Conservation (phyloP, 306 rosid genomes). For the Castanea mollissima region DNA sequence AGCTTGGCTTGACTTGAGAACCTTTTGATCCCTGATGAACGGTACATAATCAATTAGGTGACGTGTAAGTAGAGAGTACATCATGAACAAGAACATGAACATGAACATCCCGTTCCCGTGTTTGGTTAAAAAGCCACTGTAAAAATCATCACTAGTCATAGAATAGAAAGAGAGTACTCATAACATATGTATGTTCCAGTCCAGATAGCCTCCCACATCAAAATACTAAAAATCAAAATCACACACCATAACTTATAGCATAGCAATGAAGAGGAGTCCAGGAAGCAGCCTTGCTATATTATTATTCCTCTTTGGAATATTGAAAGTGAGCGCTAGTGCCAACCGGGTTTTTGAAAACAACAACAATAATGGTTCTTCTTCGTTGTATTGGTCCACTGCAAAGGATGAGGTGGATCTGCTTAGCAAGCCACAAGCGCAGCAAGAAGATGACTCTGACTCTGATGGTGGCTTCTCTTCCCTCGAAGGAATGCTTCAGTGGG, state of each 20-base stretch:
- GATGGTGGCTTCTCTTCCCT: constrained; percentile 90
- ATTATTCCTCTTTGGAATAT: not conserved
- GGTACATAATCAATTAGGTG: not conserved
- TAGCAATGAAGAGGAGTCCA: not conserved
- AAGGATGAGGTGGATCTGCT: constrained; percentile 48
- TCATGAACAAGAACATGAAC: no score
- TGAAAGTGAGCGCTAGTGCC: not conserved
- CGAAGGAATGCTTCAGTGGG: constrained; percentile 93
- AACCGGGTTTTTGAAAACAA: not conserved
- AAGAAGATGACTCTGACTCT: constrained; percentile 36
- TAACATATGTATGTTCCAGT: no score
- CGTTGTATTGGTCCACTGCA: constrained; percentile 45
- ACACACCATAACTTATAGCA: no score
- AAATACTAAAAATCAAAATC: no score
- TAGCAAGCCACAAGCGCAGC: constrained; percentile 18
- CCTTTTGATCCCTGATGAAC: not conserved
- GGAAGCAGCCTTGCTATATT: not conserved
- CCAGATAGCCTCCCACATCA: no score
- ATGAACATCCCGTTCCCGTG: no score
- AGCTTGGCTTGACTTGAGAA: not conserved
- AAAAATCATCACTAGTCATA: no score
- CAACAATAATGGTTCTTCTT: not conserved
- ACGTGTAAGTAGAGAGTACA: not conserved
- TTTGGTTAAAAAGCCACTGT: no score
- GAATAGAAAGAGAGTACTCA: no score